These are phyloP conservation scores for Magnusiomyces suaveolens DNA, from an alignment of 1,139 yeast genomes.

Conservation along the genomic window DNA sequence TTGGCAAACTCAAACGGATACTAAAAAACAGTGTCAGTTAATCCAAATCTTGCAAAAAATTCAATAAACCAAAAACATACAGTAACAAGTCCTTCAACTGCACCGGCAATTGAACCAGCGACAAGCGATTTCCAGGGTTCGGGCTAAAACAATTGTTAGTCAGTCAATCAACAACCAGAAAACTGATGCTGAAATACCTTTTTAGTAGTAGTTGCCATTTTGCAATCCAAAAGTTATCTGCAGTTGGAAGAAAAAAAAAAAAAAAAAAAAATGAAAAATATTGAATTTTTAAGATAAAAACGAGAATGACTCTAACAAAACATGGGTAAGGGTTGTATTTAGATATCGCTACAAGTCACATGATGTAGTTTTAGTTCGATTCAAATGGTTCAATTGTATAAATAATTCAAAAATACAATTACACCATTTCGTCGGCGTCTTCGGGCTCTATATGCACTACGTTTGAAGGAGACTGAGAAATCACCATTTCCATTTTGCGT, in stretches of 20 bases:
- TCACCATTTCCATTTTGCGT: slow-evolving; percentile 61
- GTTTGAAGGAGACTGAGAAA: slow-evolving; percentile 22
- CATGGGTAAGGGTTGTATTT: no score
- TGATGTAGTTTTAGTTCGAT: no score
- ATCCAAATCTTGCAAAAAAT: no score
- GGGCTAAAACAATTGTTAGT: slow-evolving; percentile 20
- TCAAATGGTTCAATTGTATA: not conserved
- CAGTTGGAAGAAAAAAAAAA: no score
- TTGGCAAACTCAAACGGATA: slow-evolving; percentile 97
- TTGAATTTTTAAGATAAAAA: not conserved
- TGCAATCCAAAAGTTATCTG: not conserved
- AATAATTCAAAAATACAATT: not conserved
- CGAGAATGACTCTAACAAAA: no score
- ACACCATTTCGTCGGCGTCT: not conserved
- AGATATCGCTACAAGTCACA: no score
- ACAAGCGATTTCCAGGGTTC: slow-evolving; percentile 59
- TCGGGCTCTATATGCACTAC: not conserved
- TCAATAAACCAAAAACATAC: not conserved
- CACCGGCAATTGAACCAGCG: slow-evolving; percentile 95
- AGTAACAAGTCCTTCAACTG: slow-evolving; percentile 60
- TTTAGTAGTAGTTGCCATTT: not conserved
- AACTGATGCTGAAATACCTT: no score
- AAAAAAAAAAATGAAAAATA: no score
- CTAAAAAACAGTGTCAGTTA: slow-evolving; percentile 11
- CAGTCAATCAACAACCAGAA: no score